These are phyloP conservation scores for Pythium phragmiticola DNA, from an alignment of 352 stramenopile genomes.

Conservation along the genomic window DNA sequence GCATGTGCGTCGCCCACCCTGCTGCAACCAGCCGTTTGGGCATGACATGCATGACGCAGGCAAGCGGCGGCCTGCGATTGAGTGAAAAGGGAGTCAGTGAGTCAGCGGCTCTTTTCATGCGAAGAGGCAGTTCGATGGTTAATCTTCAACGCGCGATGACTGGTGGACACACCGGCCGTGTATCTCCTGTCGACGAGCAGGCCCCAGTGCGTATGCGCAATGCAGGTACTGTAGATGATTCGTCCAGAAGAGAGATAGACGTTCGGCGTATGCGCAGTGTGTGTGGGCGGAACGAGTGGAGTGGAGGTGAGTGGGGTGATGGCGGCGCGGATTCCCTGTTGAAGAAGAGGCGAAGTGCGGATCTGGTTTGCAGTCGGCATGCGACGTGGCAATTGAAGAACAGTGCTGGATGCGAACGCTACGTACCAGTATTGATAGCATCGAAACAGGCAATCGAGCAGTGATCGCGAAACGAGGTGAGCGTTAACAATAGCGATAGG, in stretches of 20 bases:
- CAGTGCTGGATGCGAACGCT: background rate
- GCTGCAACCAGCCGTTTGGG: slow-evolving; percentile 14
- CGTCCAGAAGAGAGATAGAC: background rate
- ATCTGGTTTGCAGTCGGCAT: background rate
- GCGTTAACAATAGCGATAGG: too few species aligned
- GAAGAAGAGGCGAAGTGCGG: background rate
- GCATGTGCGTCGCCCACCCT: slow-evolving; percentile 12
- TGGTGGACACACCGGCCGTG: background rate
- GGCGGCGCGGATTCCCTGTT: background rate
- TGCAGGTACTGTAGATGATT: background rate
- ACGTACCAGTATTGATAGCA: background rate
- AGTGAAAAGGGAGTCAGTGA: background rate
- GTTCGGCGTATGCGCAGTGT: background rate
- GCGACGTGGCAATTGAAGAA: background rate
- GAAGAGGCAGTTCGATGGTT: background rate
- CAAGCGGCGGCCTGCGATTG: slow-evolving; percentile 3
- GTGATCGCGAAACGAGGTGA: too few species aligned
- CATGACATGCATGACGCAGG: slow-evolving; percentile 6
- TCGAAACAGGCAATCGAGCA: too few species aligned
- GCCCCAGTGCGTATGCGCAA: background rate
- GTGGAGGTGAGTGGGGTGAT: background rate
- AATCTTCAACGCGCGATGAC: background rate
- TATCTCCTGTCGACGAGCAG: background rate
- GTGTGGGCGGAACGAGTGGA: background rate
- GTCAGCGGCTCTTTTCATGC: background rate